Conservation (phyloP, 2,329 filamentous ascomycete species). For the Pezicula rhizophila region DNA sequence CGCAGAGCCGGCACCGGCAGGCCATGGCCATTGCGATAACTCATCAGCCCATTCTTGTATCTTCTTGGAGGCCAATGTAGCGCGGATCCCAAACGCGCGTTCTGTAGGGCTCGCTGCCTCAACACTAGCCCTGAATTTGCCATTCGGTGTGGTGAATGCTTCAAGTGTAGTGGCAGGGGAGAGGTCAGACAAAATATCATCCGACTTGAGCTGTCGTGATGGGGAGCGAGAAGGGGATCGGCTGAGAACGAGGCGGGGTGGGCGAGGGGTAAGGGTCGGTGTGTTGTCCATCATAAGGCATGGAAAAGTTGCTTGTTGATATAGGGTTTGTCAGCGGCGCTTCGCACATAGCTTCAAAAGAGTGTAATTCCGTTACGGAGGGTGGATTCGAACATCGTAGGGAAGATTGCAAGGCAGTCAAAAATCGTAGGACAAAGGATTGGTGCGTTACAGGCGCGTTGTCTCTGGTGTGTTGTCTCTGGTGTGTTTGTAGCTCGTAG, state of each 20-base stretch:
- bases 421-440: slow-evolving; percentile 3
- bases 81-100: slow-evolving; percentile 64
- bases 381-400: slow-evolving; percentile 12
- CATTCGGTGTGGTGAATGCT: slow-evolving; percentile 49
- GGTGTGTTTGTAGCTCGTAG: slow-evolving; percentile 10
- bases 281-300: slow-evolving; percentile 15
- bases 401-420: too few species aligned
- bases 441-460: not conserved
- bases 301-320: slow-evolving; percentile 12
- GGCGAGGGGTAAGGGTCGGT: slow-evolving; percentile 12
- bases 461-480: slow-evolving; percentile 4
- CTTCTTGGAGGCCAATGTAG: slow-evolving; percentile 63
- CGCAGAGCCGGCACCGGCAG: slow-evolving; percentile 38
- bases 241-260: slow-evolving; percentile 16
- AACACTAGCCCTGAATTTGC: slow-evolving; percentile 51
- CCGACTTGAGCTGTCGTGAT: slow-evolving; percentile 25
- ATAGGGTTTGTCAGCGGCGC: slow-evolving; percentile 8
- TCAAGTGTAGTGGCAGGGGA: slow-evolving; percentile 55
- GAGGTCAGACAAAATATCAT: slow-evolving; percentile 57
- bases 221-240: slow-evolving; percentile 18
- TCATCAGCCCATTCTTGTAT: slow-evolving; percentile 73
- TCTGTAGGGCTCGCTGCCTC: slow-evolving; percentile 58
- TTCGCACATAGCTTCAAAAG: slow-evolving; percentile 11
- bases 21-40: slow-evolving; percentile 55
- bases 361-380: slow-evolving; percentile 4